These are phyloP conservation scores for Pharus latifolius DNA, from an alignment of 176 grass and related monocot genomes.

Conservation along the genomic window DNA sequence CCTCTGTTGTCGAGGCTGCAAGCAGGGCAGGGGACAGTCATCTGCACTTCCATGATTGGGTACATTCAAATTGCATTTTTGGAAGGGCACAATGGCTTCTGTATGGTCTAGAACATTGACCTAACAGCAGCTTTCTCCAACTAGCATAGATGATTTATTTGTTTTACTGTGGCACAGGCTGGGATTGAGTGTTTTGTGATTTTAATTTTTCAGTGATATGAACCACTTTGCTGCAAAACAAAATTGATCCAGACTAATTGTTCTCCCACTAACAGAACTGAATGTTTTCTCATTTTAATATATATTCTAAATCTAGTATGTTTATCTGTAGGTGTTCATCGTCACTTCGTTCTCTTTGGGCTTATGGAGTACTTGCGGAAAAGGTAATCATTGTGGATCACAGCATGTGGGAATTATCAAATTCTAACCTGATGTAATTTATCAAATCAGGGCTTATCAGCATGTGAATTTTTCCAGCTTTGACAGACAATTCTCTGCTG, in stretches of 20 bases:
- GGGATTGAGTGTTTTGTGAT: not conserved
- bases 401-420: not conserved
- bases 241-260: not conserved
- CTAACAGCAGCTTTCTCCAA: not conserved
- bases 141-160: not conserved
- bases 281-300: not conserved
- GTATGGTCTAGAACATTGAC: no score
- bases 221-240: not conserved
- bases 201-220: not conserved
- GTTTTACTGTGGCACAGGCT: not conserved
- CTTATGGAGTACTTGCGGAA: conserved; percentile 74
- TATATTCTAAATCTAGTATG: not conserved
- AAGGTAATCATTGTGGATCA: conserved; percentile 24
- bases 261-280: not conserved
- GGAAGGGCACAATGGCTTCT: no score
- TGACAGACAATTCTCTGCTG: conserved; percentile 63
- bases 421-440: not conserved
- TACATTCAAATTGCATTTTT: no score
- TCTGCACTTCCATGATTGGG: no score
- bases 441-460: not conserved
- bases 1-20: not conserved
- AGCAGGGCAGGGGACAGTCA: no score
- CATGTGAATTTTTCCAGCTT: conserved; percentile 41
- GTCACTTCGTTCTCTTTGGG: conserved; percentile 88
- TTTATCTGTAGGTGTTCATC: conserved; percentile 59